phyloP scores from a whole-genome alignment of 345 rosid species.

The Cardamine chenopodiifolia region DNA sequence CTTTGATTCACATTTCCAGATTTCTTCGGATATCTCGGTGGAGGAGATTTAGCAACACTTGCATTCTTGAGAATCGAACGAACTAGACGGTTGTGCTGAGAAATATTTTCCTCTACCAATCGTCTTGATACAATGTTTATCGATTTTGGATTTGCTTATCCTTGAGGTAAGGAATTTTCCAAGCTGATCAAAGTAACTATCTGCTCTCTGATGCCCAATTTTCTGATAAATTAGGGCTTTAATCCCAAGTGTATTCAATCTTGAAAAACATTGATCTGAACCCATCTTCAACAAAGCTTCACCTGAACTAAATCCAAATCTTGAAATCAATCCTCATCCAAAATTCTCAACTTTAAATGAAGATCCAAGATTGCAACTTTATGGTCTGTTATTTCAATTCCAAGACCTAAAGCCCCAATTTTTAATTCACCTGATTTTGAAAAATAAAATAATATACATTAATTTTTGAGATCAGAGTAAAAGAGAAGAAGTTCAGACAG shows the following conservation, averaged over 20 bases:
- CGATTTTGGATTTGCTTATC: slow-evolving; percentile 68
- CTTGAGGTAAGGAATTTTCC: slow-evolving; percentile 59
- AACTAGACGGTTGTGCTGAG: slow-evolving; percentile 73
- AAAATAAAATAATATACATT: slow-evolving; percentile 20
- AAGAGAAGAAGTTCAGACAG: neutral
- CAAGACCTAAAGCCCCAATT: neutral
- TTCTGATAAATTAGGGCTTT: slow-evolving; percentile 39
- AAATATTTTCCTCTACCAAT: slow-evolving; percentile 73
- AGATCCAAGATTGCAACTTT: slow-evolving; percentile 24
- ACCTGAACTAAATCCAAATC: slow-evolving; percentile 22
- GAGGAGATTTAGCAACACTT: slow-evolving; percentile 55
- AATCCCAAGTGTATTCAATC: slow-evolving; percentile 22
- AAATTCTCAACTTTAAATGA: slow-evolving; percentile 7
- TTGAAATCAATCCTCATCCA: neutral
- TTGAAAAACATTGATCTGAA: slow-evolving; percentile 18
- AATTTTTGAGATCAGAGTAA: neutral
- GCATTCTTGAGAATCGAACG: slow-evolving; percentile 76
- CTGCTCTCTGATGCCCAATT: slow-evolving; percentile 73
- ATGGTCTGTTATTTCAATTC: neutral
- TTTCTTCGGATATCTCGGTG: slow-evolving; percentile 46
- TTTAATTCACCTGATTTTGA: slow-evolving; percentile 11
- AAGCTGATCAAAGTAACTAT: slow-evolving; percentile 71
- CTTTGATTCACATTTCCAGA: slow-evolving; percentile 33
- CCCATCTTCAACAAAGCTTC: slow-evolving; percentile 33
- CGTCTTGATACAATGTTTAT: slow-evolving; percentile 57